Evolutionary conservation across 768 basidiomycete genomes (phyloP), one percentile per base, ranked within the genome.

Genomic region (Pilatotrama ljubarskyi): DNA sequence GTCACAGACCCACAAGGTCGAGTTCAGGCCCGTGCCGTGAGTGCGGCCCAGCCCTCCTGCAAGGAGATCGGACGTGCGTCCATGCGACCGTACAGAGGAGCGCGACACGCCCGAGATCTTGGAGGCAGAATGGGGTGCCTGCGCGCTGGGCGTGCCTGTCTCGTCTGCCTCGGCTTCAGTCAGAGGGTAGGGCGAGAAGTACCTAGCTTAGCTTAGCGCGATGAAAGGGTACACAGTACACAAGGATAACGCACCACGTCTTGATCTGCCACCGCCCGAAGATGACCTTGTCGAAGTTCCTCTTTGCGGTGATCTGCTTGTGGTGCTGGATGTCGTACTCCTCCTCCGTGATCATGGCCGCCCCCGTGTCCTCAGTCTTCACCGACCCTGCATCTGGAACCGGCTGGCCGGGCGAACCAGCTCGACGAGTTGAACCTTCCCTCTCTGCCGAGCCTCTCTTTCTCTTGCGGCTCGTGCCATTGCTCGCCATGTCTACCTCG

Each of bases 181-280:
- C 24, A 90, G 74, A 15, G 95, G 94, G 72, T 95, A 96, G 1
- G 95, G 95, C 2, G 95, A 97, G 71, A 90, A 94, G 75, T 95
- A 95, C 91, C 94, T 95, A 63, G 5, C 41, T 8, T 17, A 53
- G 32, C 14, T 51, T 37, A 59, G 48, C 44, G 20, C 25, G 11
- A 49, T 24, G 26, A 42, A 42, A 8, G 51, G 37, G 48, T 20
- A 49, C 47, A 20, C 37, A 49, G 46, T 9, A 35, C 55, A 38
- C 38, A 46, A 36, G 41, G 25, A 48, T 3, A 8, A 77, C 86
- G 65, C 65, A 93, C 94, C 94, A 95, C 9, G 93, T 93, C 70
- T 86, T 88, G 67, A 97, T 91, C 70, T 89, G 81, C 84, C 89
- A 95, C 25, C 85, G 79, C 43, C 91, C 92, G 73, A 94, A 93